Base-by-base conservation (phyloP, 2,329 filamentous ascomycete species). In the Ophiostoma piceae region DNA sequence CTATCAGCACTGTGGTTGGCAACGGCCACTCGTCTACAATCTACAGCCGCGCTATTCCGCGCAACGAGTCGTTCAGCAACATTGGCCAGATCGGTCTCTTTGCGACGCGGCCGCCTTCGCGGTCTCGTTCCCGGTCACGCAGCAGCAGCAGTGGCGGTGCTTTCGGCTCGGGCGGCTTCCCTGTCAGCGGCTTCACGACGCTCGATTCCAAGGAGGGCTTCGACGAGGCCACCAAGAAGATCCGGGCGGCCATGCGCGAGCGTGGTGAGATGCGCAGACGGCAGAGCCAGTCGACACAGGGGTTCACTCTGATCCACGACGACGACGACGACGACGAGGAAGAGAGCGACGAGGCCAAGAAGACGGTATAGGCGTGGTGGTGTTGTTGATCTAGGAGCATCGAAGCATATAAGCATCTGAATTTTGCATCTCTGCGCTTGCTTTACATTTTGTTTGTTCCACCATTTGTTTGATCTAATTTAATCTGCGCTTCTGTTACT, bases 51-150 rank as follows among this genome's bases (percentile, higher is more conserved):
- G 80, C 82, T 1, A 82, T 86, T 74, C 94, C 94, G 9, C 89
- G 91, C 71, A 97, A 97, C 81, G 95, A 98, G 79, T 95, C 92
- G 0, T 97, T 97, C 81, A 90, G 90, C 79, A 94, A 98, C 78
- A 90, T 98, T 73, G 90, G 92, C 14, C 88, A 87, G 67, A 90
- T 97, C 74, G 92, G 91, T 72, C 90, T 99, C 80, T 99, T 98
- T 81, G 92, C 94, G 2, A 95, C 92, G 19, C 85, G 92, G 39
- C 93, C 94, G 4, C 65, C 65, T 19, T 96, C 91, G 68, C 85
- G 88, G n/a, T 96, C 91, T 68, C 85, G 88, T 70, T 91, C 92
- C n/a, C 85, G 91, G 39, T 93, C 94, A 75, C 85, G 90, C 67
- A 92, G 87, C 75, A 87, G 90, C 78, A 92, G 88, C 72, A 86